Evolutionary conservation across 1,284 basidiomycete genomes (phyloP).

Genomic region (Ganoderma resinaceum): DNA sequence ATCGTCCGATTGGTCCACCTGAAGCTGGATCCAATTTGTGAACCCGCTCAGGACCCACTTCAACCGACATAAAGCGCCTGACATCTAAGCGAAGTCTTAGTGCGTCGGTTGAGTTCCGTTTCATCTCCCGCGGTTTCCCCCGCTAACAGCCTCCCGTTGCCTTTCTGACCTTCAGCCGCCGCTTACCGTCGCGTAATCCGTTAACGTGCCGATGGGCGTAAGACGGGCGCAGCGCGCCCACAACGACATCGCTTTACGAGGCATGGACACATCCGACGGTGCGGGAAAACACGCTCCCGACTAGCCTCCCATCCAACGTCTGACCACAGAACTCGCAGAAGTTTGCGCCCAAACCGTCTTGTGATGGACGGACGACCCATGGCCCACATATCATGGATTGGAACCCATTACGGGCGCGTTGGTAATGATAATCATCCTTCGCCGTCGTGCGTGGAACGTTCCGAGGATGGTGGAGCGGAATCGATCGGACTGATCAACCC

Average conservation of each 20-base stretch:
- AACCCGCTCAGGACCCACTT: not conserved
- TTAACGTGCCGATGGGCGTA: slow-evolving; percentile 1
- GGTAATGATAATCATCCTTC: not conserved
- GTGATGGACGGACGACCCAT: not conserved
- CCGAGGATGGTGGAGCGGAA: slow-evolving; percentile 22
- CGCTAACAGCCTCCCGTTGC: not conserved
- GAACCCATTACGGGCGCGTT: not conserved
- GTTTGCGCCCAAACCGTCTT: not conserved
- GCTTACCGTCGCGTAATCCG: not conserved
- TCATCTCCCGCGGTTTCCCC: not conserved
- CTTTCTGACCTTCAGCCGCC: slow-evolving; percentile 2
- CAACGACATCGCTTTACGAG: not conserved
- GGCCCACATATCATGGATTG: not conserved
- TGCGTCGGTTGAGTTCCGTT: slow-evolving; percentile 1
- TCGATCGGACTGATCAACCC: slow-evolving; percentile 21
- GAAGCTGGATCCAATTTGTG: not conserved
- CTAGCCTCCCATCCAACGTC: not conserved
- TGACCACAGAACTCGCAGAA: not conserved
- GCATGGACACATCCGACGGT: not conserved
- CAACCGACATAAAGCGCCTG: not conserved
- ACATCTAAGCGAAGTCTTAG: not conserved
- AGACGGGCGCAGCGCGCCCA: not conserved
- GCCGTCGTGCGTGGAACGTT: not conserved
- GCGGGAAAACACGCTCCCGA: not conserved
- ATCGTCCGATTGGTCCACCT: slow-evolving; percentile 21